Evolutionary conservation across 176 grass and related monocot species (phyloP).

Genomic region (Themeda triandra): DNA sequence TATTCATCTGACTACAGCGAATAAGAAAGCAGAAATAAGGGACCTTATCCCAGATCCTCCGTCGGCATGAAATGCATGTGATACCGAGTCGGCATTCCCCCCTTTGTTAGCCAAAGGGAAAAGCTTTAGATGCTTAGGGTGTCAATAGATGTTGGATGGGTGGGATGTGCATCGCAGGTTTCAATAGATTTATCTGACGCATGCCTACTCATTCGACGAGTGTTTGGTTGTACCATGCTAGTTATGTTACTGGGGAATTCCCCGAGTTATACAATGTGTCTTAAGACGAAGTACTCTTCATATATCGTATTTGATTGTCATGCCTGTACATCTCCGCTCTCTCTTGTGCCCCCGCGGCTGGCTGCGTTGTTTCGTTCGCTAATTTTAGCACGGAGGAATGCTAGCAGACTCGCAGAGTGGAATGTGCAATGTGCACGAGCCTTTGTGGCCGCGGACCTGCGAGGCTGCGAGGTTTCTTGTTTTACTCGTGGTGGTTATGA

Average conservation of each 20-base stretch:
- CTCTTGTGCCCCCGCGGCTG: too few relatives aligned
- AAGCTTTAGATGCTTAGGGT: too few relatives aligned
- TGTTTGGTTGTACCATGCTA: slow-evolving; percentile 8
- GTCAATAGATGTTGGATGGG: neutral
- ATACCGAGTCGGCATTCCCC: too few relatives aligned
- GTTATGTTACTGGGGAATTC: slow-evolving; percentile 17
- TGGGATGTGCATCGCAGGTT: slow-evolving; percentile 3
- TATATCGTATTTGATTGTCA: slow-evolving; percentile 12
- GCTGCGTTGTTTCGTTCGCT: too few relatives aligned
- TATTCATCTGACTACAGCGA: slow-evolving; percentile 87
- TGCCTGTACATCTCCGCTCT: neutral
- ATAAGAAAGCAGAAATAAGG: slow-evolving; percentile 20
- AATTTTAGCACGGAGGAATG: too few relatives aligned
- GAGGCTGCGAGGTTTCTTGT: too few relatives aligned
- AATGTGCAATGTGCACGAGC: too few relatives aligned
- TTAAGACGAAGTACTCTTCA: slow-evolving; percentile 16
- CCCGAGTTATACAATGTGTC: slow-evolving; percentile 10
- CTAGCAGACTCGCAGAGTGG: too few relatives aligned
- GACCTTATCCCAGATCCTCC: neutral
- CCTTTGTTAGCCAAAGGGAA: too few relatives aligned
- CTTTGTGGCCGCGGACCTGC: too few relatives aligned
- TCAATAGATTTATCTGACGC: neutral
- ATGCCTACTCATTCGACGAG: neutral
- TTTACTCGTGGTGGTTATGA: too few relatives aligned
- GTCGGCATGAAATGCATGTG: neutral